phyloP scores from a whole-genome alignment of 2,329 filamentous ascomycete species.

The Metarhizium humberi region DNA sequence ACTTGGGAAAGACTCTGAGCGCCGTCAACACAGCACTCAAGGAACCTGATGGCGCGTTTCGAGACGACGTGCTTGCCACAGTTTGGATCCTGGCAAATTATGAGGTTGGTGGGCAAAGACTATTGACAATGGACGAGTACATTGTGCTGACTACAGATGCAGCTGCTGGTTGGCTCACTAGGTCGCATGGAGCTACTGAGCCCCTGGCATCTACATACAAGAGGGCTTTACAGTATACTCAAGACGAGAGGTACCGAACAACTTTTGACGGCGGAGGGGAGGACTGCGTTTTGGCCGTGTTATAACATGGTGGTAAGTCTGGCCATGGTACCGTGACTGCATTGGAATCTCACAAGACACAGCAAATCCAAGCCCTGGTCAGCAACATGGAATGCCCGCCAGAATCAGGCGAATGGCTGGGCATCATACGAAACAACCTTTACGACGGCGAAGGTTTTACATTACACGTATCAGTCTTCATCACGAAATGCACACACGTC shows the following conservation, averaged over 20 bases:
- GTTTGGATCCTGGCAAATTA: constrained; percentile 32
- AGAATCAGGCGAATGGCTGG: constrained; percentile 27
- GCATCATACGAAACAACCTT: constrained; percentile 17
- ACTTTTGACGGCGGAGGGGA: constrained; percentile 15
- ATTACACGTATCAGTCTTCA: constrained; percentile 18
- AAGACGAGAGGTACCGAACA: constrained; percentile 20
- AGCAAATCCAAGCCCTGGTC: constrained; percentile 29
- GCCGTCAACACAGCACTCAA: constrained; percentile 28
- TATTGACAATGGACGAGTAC: no score
- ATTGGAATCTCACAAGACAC: background rate
- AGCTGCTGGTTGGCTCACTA: constrained; percentile 30
- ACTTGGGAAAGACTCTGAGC: constrained; percentile 27
- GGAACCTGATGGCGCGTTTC: constrained; percentile 15
- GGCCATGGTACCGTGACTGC: no score
- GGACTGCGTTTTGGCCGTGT: constrained; percentile 27
- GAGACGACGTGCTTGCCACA: constrained; percentile 28
- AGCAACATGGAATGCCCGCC: constrained; percentile 22
- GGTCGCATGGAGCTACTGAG: constrained; percentile 14
- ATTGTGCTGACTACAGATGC: constrained; percentile 10
- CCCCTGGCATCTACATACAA: constrained; percentile 28
- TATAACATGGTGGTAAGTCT: constrained; percentile 28
- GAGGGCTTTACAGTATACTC: constrained; percentile 27
- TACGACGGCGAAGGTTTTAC: constrained; percentile 16
- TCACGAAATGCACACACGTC: constrained; percentile 17
- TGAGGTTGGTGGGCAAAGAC: constrained; percentile 18